These are phyloP conservation scores for Plantago ovata DNA, from an alignment of 257 asterid genomes.

Conservation along the genomic window DNA sequence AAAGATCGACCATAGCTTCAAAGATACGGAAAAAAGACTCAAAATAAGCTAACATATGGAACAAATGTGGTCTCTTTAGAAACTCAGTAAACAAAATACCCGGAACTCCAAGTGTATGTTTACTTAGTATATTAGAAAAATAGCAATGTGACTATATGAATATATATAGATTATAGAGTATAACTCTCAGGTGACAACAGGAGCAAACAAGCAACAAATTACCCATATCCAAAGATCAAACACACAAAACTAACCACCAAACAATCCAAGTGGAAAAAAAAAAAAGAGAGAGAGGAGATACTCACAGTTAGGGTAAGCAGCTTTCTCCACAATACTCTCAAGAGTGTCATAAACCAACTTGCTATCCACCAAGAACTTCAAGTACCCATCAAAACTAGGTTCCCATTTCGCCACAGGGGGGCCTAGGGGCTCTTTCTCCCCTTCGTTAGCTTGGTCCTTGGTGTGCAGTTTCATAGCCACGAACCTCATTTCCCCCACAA, in stretches of 20 bases:
- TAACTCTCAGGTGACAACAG: background rate
- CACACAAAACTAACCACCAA: background rate
- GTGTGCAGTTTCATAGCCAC: conserved; percentile 96
- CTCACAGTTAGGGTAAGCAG: conserved; percentile 85
- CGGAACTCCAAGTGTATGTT: too few relatives aligned
- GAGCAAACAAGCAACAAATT: background rate
- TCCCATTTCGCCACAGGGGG: conserved; percentile 72
- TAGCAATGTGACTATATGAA: too few relatives aligned
- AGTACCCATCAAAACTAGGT: conserved; percentile 77
- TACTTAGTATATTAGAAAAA: too few relatives aligned
- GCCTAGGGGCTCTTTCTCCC: conserved; percentile 79
- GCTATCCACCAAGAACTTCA: conserved; percentile 90
- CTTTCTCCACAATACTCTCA: conserved; percentile 66
- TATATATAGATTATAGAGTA: too few relatives aligned
- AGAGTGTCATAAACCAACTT: conserved; percentile 88
- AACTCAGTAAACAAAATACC: too few relatives aligned
- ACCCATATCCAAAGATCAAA: too few relatives aligned
- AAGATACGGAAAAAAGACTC: too few relatives aligned
- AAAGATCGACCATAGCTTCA: too few relatives aligned
- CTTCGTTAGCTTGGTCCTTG: conserved; percentile 77
- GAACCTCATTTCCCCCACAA: conserved; percentile 95
- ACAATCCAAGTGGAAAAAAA: background rate
- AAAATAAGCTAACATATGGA: too few relatives aligned
- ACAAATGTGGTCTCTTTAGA: too few relatives aligned
- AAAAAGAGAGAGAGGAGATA: background rate